phyloP scores from a whole-genome alignment of 1,139 yeast genomes.

The Zhuliangozyma blackwelliae region DNA sequence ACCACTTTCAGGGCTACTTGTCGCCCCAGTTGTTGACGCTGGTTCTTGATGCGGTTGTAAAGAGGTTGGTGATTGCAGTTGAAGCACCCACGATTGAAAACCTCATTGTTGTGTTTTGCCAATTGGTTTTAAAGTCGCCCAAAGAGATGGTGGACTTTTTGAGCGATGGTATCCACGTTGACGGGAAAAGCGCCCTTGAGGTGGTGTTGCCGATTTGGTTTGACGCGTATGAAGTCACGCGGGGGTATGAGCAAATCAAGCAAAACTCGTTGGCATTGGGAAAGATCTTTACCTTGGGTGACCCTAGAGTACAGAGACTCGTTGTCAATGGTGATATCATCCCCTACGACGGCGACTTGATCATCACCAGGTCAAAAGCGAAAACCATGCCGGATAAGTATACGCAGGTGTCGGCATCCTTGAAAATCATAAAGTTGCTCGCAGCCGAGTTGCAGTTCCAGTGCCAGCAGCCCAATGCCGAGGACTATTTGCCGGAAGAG shows the following conservation, averaged over 20 bases:
- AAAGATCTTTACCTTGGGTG: slow-evolving; percentile 56
- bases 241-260: slow-evolving; percentile 73
- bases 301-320: slow-evolving; percentile 46
- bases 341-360: slow-evolving; percentile 57
- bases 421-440: slow-evolving; percentile 69
- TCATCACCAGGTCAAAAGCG: slow-evolving; percentile 83
- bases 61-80: slow-evolving; percentile 58
- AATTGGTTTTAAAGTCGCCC: slow-evolving; percentile 60
- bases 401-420: slow-evolving; percentile 63
- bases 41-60: slow-evolving; percentile 69
- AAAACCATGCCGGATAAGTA: slow-evolving; percentile 59
- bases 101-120: slow-evolving; percentile 71
- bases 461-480: slow-evolving; percentile 41
- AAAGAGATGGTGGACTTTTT: slow-evolving; percentile 59
- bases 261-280: slow-evolving; percentile 71
- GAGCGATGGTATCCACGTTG: slow-evolving; percentile 27
- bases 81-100: slow-evolving; percentile 75
- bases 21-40: slow-evolving; percentile 49
- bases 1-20: slow-evolving; percentile 51
- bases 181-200: slow-evolving; percentile 18
- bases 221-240: slow-evolving; percentile 69
- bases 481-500: slow-evolving; percentile 29
- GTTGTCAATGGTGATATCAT: slow-evolving; percentile 75
- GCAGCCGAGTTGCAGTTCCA: slow-evolving; percentile 67
- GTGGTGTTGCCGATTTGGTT: slow-evolving; percentile 65